These are phyloP conservation scores for Arachis monticola DNA, from an alignment of 331 rosid genomes.

Conservation along the genomic window DNA sequence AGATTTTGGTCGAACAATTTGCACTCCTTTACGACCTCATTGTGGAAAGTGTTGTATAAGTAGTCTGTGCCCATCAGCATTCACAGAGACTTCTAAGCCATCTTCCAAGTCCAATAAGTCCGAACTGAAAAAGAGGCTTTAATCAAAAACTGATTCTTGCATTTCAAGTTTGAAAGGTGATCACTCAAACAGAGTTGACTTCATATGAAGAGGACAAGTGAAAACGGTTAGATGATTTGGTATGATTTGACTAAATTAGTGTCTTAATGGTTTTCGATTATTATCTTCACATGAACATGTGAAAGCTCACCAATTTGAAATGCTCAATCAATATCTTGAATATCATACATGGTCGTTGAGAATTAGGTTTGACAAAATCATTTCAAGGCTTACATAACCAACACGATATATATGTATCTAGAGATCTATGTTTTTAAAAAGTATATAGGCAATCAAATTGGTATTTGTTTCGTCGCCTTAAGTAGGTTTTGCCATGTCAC, in stretches of 20 bases:
- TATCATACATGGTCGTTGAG: background rate
- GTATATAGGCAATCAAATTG: background rate
- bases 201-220: too few species aligned
- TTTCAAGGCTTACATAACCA: background rate
- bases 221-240: too few species aligned
- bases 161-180: background rate
- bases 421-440: background rate
- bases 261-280: too few species aligned
- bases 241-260: too few species aligned
- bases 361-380: slow-evolving; percentile 14
- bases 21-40: slow-evolving; percentile 78
- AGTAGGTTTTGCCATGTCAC: background rate
- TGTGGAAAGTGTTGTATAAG: slow-evolving; percentile 69
- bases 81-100: slow-evolving; percentile 62
- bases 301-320: too few species aligned
- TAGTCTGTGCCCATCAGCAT: slow-evolving; percentile 78
- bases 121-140: slow-evolving; percentile 47
- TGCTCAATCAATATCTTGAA: background rate
- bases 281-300: too few species aligned
- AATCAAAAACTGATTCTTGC: background rate
- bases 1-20: slow-evolving; percentile 82
- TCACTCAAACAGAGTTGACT: too few species aligned
- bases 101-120: slow-evolving; percentile 56
- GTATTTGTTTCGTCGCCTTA: slow-evolving; percentile 5
- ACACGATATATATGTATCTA: background rate